Conservation (phyloP, 2,329 filamentous ascomycete genomes). For the Colletotrichum chrysophilum region DNA sequence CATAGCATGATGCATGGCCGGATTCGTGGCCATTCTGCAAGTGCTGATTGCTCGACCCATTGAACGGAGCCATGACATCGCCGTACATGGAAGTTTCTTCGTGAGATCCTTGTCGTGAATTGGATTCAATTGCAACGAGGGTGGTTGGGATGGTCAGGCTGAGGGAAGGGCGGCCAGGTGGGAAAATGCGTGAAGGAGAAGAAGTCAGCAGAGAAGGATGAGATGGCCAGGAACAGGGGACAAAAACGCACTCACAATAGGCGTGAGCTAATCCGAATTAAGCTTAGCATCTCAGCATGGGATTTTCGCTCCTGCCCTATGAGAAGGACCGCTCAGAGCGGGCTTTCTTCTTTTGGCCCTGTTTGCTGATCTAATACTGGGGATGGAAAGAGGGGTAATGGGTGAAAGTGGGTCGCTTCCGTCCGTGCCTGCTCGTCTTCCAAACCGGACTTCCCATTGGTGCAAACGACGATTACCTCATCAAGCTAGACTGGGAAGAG, state of each 20-base stretch:
- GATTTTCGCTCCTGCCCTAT: not conserved
- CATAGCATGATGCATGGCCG: not conserved
- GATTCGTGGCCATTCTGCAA: not conserved
- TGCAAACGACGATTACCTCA: not conserved
- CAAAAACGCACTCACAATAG: not conserved
- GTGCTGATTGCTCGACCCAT: not conserved
- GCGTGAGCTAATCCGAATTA: not conserved
- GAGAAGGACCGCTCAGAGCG: not conserved
- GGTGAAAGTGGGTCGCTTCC: constrained; percentile 2
- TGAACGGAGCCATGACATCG: not conserved
- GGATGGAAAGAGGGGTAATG: constrained; percentile 8
- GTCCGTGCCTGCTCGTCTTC: not conserved
- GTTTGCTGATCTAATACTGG: not conserved
- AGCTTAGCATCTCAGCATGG: not conserved
- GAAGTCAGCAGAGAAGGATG: constrained; percentile 3
- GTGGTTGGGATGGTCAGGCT: not conserved
- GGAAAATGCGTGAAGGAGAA: not conserved
- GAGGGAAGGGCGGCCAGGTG: not conserved
- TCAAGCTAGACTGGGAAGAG: not conserved
- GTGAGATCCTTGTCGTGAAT: not conserved
- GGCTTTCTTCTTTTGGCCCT: not conserved
- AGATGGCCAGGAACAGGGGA: constrained; percentile 13
- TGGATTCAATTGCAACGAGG: not conserved
- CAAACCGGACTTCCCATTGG: not conserved
- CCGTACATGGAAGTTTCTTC: not conserved